Base-by-base conservation (phyloP, 768 basidiomycete species). In the Hysterangium stoloniferum region DNA sequence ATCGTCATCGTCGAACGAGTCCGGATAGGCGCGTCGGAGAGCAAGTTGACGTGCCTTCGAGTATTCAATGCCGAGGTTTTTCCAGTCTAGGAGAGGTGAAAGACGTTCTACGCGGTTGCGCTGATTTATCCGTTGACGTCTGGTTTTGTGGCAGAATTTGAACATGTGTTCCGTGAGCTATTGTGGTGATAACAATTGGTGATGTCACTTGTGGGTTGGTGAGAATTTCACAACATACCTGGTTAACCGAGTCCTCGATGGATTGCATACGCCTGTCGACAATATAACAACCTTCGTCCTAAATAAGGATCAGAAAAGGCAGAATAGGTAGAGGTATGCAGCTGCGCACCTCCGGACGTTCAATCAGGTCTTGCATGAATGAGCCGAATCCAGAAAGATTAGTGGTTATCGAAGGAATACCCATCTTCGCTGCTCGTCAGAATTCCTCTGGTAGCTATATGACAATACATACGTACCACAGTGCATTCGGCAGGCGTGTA, bases 401-500 rank as follows among this genome's bases (percentile, higher is more conserved):
- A 45, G 96, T 99, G 12, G 96, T 98, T 45, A 98, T 82, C 29
- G 86, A 89, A 0, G 96, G 96, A 44, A 99, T 92, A 54, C 96
- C 96, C 96, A 99, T 99, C 83, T 87, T 57, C 31, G 35, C 44
- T 2, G 7, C 19, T 47, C 25, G 34, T n/a, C 15, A 34, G 45
- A 17, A 17, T 12, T 8, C 13, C 29, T 25, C n/a, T 43, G 28
- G 25, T n/a, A 20, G 46, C 29, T 19, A 31, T 12, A 47, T 17
- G 11, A 36, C 13, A 27, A 42, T 25, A 72, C 84, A 42, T 25
- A 72, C 84, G 57, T 68, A 86, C 85, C 32, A 99, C 96, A n/a
- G 96, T 98, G 64, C 96, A 98, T 64, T 98, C 95, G 1, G 95
- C 95, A 1, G 95, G 95, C 1, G 92, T 96, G 63, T 96, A 96